Percentiles rank a stretch among this genome's conserved stretches.
These are phyloP conservation scores for Entrophospora sp. DNA, from an alignment of 192 early-diverging fungal genomes.

Conservation along the genomic window DNA sequence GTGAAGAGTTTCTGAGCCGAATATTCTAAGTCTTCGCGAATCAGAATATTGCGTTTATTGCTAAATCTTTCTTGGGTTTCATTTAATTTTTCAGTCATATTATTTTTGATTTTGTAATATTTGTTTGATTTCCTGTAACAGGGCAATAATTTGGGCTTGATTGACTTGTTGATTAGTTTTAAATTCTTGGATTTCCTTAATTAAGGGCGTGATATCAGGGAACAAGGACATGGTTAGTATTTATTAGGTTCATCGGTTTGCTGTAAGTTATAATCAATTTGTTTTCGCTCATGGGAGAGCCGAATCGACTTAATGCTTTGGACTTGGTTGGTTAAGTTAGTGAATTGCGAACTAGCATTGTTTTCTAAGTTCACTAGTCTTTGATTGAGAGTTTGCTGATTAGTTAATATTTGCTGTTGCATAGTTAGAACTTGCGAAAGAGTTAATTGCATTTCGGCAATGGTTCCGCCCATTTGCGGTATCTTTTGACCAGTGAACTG, in stretches of 20 bases:
- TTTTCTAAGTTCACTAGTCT: background rate
- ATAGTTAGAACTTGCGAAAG: background rate
- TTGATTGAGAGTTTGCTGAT: background rate
- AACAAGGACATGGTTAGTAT: background rate
- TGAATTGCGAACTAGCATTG: background rate
- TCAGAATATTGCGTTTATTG: background rate
- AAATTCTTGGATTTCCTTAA: background rate
- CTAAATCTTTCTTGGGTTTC: background rate
- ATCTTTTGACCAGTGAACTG: background rate
- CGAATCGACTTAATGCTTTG: slow-evolving; percentile 9
- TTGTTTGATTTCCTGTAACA: background rate
- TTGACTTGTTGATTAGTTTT: background rate
- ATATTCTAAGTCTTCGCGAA: slow-evolving; percentile 1
- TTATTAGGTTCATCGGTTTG: background rate
- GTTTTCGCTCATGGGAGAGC: background rate
- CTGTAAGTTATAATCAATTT: background rate
- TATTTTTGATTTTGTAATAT: background rate
- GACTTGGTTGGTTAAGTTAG: background rate
- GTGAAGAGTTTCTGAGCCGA: background rate
- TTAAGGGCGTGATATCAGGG: background rate
- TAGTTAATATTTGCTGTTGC: background rate
- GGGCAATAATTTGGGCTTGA: background rate
- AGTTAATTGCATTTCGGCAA: background rate
- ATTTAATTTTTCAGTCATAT: background rate
- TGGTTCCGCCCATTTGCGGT: background rate